Evolutionary conservation across 306 rosid genomes (phyloP).

Genomic region (Mimosa bimucronata): DNA sequence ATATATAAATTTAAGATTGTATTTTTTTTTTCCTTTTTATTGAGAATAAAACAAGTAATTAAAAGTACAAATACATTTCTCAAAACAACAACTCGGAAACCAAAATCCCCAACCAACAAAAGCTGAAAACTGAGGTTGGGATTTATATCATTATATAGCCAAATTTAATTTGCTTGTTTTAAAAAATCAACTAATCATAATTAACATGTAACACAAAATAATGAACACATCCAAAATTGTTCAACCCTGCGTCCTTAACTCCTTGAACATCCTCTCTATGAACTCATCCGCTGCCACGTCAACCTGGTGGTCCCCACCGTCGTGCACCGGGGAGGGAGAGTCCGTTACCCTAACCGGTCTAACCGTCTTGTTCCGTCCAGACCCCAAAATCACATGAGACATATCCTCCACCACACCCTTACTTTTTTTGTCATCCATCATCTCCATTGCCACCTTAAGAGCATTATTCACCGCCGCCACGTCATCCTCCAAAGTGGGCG

Average conservation of each 20-base stretch:
- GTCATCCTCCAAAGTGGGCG: slow-evolving; percentile 58
- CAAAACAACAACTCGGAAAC: not conserved
- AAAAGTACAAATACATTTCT: not conserved
- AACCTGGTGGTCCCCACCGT: slow-evolving; percentile 48
- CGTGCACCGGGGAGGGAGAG: slow-evolving; percentile 74
- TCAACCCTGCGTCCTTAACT: slow-evolving; percentile 53
- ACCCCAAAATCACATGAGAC: slow-evolving; percentile 62
- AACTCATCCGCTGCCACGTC: slow-evolving; percentile 88
- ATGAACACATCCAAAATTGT: not conserved
- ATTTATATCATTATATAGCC: not conserved
- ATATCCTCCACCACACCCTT: slow-evolving; percentile 34
- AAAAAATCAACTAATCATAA: not conserved
- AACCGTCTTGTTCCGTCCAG: slow-evolving; percentile 61
- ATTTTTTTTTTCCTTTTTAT: not conserved
- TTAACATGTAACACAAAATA: not conserved
- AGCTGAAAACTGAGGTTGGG: not conserved
- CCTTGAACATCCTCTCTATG: slow-evolving; percentile 69
- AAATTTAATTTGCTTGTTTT: not conserved
- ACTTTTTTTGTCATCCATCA: slow-evolving; percentile 40
- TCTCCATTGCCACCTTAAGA: slow-evolving; percentile 51
- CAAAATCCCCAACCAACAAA: not conserved
- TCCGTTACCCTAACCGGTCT: slow-evolving; percentile 84
- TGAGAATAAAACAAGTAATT: not conserved
- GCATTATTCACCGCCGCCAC: slow-evolving; percentile 39
- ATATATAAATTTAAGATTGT: not conserved